Evolutionary conservation across 2,329 filamentous ascomycete genomes (phyloP).

Genomic region (Colletotrichum zoysiae): DNA sequence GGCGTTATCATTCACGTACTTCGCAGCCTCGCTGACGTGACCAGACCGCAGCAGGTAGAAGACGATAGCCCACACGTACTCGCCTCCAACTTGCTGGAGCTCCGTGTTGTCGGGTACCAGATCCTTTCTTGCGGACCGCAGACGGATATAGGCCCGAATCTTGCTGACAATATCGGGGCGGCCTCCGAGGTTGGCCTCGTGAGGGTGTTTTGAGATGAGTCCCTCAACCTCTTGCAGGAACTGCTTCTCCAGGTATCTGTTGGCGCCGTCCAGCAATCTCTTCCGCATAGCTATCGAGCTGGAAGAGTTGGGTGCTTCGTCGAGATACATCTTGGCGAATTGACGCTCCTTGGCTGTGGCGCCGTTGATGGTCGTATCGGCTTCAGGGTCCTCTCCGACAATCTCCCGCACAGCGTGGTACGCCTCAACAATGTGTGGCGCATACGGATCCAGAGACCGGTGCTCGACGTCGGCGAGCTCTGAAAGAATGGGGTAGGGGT

Average conservation of each 20-base stretch:
- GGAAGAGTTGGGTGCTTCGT: conserved; percentile 76
- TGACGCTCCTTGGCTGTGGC: conserved; percentile 79
- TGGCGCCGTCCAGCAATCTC: conserved; percentile 83
- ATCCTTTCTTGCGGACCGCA: conserved; percentile 84
- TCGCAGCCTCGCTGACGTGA: conserved; percentile 83
- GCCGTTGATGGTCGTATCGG: conserved; percentile 70
- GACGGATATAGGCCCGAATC: conserved; percentile 90
- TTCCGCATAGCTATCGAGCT: conserved; percentile 78
- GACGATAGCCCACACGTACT: conserved; percentile 93
- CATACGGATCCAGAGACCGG: conserved; percentile 77
- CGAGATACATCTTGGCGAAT: conserved; percentile 81
- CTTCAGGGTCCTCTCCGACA: conserved; percentile 76
- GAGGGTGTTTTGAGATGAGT: conserved; percentile 83
- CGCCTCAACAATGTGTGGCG: conserved; percentile 81
- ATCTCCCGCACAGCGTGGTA: conserved; percentile 86
- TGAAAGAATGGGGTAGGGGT: conserved; percentile 78
- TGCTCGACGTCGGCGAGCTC: conserved; percentile 82
- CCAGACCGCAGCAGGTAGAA: conserved; percentile 92
- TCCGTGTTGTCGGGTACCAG: conserved; percentile 85
- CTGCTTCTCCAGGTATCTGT: conserved; percentile 81
- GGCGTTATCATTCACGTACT: conserved; percentile 85
- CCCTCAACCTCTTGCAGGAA: conserved; percentile 84
- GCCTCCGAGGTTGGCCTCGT: conserved; percentile 90
- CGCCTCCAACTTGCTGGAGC: conserved; percentile 82
- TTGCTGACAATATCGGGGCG: conserved; percentile 90